phyloP scores from a whole-genome alignment of 441 rosid species.

The Brassica balearica region DNA sequence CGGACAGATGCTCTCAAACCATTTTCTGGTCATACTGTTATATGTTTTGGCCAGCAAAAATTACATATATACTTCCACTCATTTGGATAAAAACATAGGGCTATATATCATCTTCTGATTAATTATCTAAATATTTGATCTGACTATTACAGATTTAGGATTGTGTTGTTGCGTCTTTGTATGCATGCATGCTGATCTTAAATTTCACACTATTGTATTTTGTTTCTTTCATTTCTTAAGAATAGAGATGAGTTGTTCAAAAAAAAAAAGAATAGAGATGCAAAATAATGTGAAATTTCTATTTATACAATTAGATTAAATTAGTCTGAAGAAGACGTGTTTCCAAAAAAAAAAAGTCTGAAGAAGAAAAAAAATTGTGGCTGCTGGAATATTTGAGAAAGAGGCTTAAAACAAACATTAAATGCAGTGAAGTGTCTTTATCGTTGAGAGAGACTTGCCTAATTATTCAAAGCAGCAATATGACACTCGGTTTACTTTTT shows the following conservation, averaged over 20 bases:
- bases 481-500: background rate
- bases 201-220: background rate
- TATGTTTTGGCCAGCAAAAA: constrained; percentile 2
- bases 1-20: background rate
- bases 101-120: background rate
- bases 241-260: background rate
- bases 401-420: background rate
- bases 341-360: too few relatives aligned
- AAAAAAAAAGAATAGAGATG: background rate
- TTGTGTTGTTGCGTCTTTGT: background rate
- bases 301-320: background rate
- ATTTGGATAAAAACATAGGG: background rate
- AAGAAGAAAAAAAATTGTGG: background rate
- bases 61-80: background rate
- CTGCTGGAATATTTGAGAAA: background rate
- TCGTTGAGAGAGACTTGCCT: constrained; percentile 4
- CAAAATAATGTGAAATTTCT: background rate
- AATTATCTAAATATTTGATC: background rate
- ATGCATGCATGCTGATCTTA: background rate
- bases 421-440: background rate
- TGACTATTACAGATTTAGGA: background rate
- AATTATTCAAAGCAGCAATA: constrained; percentile 4
- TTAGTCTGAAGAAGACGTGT: too few relatives aligned
- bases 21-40: background rate
- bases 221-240: background rate